Base-by-base conservation (phyloP, 495 filamentous ascomycete species). In the Penicillium antarcticum region DNA sequence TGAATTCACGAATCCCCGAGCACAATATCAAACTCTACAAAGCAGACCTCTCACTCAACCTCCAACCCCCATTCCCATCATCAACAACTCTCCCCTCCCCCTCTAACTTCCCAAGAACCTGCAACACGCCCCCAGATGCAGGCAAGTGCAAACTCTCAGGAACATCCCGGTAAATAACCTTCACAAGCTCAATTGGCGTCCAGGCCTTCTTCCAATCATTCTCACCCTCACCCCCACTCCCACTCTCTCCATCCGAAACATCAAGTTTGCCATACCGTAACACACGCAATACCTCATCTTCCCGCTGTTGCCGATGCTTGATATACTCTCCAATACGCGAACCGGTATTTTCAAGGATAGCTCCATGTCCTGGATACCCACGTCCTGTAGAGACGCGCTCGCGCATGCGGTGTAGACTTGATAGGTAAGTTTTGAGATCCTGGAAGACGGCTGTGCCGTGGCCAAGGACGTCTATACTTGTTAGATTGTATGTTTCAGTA, bases 371-470 rank as follows among this genome's bases (percentile, higher is more conserved):
- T 1, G 94, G 94, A 63, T 96, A 97, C 4, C 82, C 91, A n/a
- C 82, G 76, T 1, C 87, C 87, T 2, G 60, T 40, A 37, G 47
- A 24, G 49, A 87, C 87, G 16, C 82, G 68, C 14, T 67, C 59
- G 40, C 76, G 70, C 89, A 97, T 95, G 48, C 74, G 75, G 45
- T 84, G 72, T 12, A 98, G 67, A 42, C 83, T 90, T n/a, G 60
- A 55, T 50, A 97, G 70, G 62, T 97, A 98, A 4, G 70, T 70
- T 5, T 66, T 68, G 2, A 96, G 75, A 50, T 96, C 85, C 68
- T 95, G 91, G 62, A 96, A 97, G 11, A 96, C 91, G 24, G 88
- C 84, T 3, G 94, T 97, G 2, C 94, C 94, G 50, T 97, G 91
- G 1, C 94, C 94, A 4, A 98, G 79, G 26, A 98, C 89, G 58